Percentiles rank a stretch among this genome's conserved stretches.
phyloP scores from a whole-genome alignment of 768 basidiomycete genomes.

The Chiua virens region DNA sequence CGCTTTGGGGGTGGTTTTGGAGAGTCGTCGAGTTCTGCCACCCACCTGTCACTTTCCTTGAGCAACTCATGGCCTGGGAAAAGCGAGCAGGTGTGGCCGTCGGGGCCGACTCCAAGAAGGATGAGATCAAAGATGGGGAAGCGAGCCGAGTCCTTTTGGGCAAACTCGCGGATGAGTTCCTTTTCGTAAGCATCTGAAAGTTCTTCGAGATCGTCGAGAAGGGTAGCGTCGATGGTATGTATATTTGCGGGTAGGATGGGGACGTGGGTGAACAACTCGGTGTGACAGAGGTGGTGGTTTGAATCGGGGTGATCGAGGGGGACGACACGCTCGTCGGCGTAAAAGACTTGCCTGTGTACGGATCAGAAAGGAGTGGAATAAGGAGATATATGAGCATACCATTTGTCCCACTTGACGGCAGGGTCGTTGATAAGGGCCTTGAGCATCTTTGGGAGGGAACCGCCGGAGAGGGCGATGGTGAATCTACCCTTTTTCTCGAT shows the following conservation, averaged over 20 bases:
- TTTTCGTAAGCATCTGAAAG: slow-evolving; percentile 81
- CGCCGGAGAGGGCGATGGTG: slow-evolving; percentile 92
- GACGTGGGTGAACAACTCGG: slow-evolving; percentile 78
- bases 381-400: slow-evolving; percentile 49
- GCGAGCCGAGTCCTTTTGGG: slow-evolving; percentile 87
- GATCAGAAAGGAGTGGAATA: neutral
- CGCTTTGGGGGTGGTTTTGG: slow-evolving; percentile 91
- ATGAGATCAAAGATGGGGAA: slow-evolving; percentile 98
- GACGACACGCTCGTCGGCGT: slow-evolving; percentile 94
- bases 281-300: slow-evolving; percentile 77
- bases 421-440: slow-evolving; percentile 62
- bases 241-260: slow-evolving; percentile 77
- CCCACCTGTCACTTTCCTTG: slow-evolving; percentile 88
- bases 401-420: slow-evolving; percentile 89
- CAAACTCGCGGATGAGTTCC: slow-evolving; percentile 86
- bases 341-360: slow-evolving; percentile 88
- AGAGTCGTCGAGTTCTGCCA: slow-evolving; percentile 88
- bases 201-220: slow-evolving; percentile 75
- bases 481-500: slow-evolving; percentile 88
- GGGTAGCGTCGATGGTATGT: slow-evolving; percentile 71
- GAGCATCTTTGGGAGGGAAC: slow-evolving; percentile 84
- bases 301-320: slow-evolving; percentile 92
- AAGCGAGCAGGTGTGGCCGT: slow-evolving; percentile 97
- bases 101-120: slow-evolving; percentile 94
- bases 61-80: slow-evolving; percentile 93